Percentiles rank a stretch among this genome's conserved stretches.
Conservation (phyloP, 2,329 filamentous ascomycete species). For the Alternaria arborescens region DNA sequence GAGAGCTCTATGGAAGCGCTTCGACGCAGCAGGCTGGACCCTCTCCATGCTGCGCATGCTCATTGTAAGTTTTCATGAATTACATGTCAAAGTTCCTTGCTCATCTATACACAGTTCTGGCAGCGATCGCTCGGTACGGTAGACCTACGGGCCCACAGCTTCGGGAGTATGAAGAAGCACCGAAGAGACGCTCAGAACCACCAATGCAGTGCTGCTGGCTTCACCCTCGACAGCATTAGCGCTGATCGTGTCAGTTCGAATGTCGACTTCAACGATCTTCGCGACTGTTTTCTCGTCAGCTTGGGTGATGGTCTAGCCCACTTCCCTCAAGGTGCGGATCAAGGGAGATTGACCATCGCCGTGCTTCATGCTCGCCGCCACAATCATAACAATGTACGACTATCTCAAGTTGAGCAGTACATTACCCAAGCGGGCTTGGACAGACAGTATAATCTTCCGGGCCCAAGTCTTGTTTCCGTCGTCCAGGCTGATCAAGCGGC, state of each 20-base stretch:
- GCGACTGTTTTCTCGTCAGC: constrained; percentile 2
- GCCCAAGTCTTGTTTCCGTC: background rate
- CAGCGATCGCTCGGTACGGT: background rate
- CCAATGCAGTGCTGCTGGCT: background rate
- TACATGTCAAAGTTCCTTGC: background rate
- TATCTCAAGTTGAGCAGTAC: constrained; percentile 2
- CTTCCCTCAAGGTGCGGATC: background rate
- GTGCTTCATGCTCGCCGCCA: background rate
- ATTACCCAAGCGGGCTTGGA: background rate
- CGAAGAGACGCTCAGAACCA: background rate
- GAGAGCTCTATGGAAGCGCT: constrained; percentile 1
- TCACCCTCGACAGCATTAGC: background rate
- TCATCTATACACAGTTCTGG: background rate
- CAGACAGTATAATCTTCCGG: background rate
- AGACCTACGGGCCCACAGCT: background rate
- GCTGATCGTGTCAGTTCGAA: background rate
- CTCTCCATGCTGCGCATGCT: background rate
- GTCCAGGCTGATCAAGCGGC: background rate
- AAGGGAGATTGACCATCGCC: background rate
- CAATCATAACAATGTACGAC: background rate
- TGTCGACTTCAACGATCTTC: background rate
- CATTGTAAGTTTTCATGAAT: background rate
- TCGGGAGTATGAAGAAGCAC: constrained; percentile 3
- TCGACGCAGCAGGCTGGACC: background rate
- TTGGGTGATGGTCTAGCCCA: background rate